Percentiles rank a stretch among this genome's conserved stretches.
Evolutionary conservation across 2,329 filamentous ascomycete species (phyloP).

Genomic region (Zymoseptoria passerinii): DNA sequence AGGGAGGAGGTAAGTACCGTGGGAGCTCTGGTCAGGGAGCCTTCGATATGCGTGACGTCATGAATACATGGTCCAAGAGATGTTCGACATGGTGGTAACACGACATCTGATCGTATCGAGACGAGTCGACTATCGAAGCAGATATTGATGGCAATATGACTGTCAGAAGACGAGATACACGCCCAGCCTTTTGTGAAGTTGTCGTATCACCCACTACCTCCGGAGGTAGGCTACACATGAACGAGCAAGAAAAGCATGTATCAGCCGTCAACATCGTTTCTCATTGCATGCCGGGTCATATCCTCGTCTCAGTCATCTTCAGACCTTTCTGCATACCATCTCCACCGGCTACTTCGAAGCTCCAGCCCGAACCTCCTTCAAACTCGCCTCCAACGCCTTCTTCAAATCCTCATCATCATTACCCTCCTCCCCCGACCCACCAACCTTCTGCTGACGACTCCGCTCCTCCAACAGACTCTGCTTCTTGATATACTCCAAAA

Average conservation of each 20-base stretch:
- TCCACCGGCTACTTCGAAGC: not conserved
- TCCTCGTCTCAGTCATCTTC: not conserved
- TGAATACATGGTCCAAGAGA: not conserved
- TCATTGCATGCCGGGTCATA: constrained; percentile 1
- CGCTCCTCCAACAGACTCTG: constrained; percentile 65
- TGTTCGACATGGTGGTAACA: not conserved
- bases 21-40: not conserved
- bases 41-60: not conserved
- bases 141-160: not conserved
- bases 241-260: not conserved
- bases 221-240: not conserved
- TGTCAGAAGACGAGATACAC: not conserved
- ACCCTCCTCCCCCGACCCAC: constrained; percentile 4
- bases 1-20: not conserved
- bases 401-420: constrained; percentile 44
- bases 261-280: not conserved
- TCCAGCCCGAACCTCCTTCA: constrained; percentile 29
- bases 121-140: not conserved
- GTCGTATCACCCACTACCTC: no score
- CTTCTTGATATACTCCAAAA: constrained; percentile 69
- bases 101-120: not conserved
- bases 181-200: not conserved
- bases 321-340: not conserved
- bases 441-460: constrained; percentile 32
- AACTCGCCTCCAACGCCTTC: constrained; percentile 48